Conservation (phyloP, 2,329 filamentous ascomycete species). For the Bimuria novae-zelandiae region DNA sequence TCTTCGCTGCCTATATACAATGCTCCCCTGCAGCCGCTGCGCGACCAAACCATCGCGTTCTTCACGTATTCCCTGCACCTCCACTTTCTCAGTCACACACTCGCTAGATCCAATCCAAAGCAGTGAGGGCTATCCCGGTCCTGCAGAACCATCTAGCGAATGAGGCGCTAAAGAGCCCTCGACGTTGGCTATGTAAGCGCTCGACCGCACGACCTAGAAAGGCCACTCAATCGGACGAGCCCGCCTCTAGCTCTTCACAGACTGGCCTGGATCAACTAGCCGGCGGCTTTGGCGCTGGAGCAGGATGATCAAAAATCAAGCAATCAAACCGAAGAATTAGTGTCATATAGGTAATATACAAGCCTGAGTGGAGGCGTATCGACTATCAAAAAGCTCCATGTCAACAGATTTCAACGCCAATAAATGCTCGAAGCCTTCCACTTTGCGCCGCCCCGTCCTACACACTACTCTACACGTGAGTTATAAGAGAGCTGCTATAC, state of each 20-base stretch:
- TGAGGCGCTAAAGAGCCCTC: slow-evolving; percentile 20
- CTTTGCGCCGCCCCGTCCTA: slow-evolving; percentile 20
- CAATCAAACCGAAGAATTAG: slow-evolving; percentile 5
- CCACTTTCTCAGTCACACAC: slow-evolving; percentile 28
- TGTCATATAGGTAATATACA: slow-evolving; percentile 33
- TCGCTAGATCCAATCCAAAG: slow-evolving; percentile 20
- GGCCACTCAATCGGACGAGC: slow-evolving; percentile 1
- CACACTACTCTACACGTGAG: slow-evolving; percentile 17
- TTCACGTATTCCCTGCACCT: slow-evolving; percentile 21
- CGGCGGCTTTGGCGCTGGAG: too few relatives aligned
- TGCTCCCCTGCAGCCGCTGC: slow-evolving; percentile 18
- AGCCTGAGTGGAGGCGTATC: slow-evolving; percentile 42
- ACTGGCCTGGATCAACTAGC: too few relatives aligned
- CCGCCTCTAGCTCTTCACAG: too few relatives aligned
- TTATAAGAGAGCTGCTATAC: slow-evolving; percentile 20
- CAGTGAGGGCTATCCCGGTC: slow-evolving; percentile 33
- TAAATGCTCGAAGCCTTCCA: slow-evolving; percentile 34
- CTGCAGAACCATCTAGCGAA: slow-evolving; percentile 24
- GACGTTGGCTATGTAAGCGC: slow-evolving; percentile 32
- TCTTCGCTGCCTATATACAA: neutral
- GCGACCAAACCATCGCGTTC: slow-evolving; percentile 18
- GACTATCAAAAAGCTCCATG: slow-evolving; percentile 22
- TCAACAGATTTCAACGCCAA: slow-evolving; percentile 32
- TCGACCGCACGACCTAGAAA: slow-evolving; percentile 20
- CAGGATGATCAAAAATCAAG: too few relatives aligned